These are phyloP conservation scores for Hanseniaspora lachancei DNA, from an alignment of 805 yeast species.

Conservation along the genomic window DNA sequence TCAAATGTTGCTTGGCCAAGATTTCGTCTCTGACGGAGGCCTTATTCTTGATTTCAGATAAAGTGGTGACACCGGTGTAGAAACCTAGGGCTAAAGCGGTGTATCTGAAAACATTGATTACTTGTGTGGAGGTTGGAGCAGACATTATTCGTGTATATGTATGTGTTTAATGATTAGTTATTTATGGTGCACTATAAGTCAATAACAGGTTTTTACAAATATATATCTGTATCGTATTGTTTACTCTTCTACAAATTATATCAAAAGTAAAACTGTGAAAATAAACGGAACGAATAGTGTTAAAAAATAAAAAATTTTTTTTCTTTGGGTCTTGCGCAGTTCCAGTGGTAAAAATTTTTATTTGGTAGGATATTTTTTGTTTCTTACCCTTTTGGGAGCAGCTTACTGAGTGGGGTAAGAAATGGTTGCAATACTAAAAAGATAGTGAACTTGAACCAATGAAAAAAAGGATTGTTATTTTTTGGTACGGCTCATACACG, in stretches of 20 bases:
- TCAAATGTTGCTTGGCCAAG: slow-evolving; percentile 56
- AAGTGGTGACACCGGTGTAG: slow-evolving; percentile 77
- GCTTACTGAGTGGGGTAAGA: background rate
- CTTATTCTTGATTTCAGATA: slow-evolving; percentile 47
- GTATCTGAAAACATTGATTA: slow-evolving; percentile 68
- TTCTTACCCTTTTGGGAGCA: background rate
- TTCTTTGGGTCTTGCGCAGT: too few relatives aligned
- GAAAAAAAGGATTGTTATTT: too few relatives aligned
- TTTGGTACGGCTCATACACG: too few relatives aligned
- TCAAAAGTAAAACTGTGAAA: background rate
- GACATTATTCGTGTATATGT: slow-evolving; percentile 5
- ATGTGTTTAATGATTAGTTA: background rate
- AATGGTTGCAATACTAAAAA: background rate
- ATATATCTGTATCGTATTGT: background rate
- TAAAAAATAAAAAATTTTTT: too few relatives aligned
- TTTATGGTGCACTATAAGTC: background rate
- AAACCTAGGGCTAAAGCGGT: slow-evolving; percentile 80
- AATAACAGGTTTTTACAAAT: background rate
- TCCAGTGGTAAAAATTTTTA: too few relatives aligned
- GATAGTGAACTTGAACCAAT: background rate
- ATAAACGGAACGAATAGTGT: background rate
- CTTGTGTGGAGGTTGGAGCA: slow-evolving; percentile 11
- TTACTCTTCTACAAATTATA: too few relatives aligned
- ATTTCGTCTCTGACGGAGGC: slow-evolving; percentile 42
- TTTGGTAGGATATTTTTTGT: background rate